Base-by-base conservation (phyloP, 495 filamentous ascomycete species). In the Penicillium verhagenii region DNA sequence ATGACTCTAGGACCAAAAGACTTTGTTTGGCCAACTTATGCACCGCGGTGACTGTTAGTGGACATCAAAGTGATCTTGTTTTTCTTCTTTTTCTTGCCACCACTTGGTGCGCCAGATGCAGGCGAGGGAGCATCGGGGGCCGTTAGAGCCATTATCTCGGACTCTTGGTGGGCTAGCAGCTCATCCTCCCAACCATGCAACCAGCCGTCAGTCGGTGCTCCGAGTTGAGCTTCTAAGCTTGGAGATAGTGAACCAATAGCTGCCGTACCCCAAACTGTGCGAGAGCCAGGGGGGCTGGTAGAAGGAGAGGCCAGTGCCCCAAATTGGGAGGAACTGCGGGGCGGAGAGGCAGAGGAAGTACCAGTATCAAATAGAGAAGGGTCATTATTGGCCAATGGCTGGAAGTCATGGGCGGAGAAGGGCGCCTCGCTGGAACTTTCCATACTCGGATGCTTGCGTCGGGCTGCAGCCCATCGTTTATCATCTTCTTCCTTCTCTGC, bases 51-150 rank as follows among this genome's bases (percentile, higher is more conserved):
- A 37, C 79, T 85, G 66, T 82, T 89, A 29, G 92, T 96, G 53
- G 89, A 92, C 92, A 96, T 96, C 52, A 96, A 67, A 9, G 90
- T 96, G 47, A 96, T 96, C 78, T 95, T 92, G 48, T 82, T 85
- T 74, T 95, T 96, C 77, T 93, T 96, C 72, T 89, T 91, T 74
- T 90, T 92, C 48, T 79, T 78, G 45, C 73, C 69, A 8, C 63
- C 62, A 18, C 37, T 58, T 46, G 40, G 62, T 39, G 57, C 66
- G 38, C 55, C 59, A 18, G 33, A 39, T 42, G 37, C 2, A 52
- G 47, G 55, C 19, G 56, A 60, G 37, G 59, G 67, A 11, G 60
- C 68, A 37, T 72, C 69, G 21, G 60, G 40, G 13, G 58, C 59
- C 14, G 66, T 67, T 29, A 72, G 69, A 1, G 74, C 71, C 11